Conservation (phyloP, 495 filamentous ascomycete species). For the Pseudoneurospora amorphoporcata region DNA sequence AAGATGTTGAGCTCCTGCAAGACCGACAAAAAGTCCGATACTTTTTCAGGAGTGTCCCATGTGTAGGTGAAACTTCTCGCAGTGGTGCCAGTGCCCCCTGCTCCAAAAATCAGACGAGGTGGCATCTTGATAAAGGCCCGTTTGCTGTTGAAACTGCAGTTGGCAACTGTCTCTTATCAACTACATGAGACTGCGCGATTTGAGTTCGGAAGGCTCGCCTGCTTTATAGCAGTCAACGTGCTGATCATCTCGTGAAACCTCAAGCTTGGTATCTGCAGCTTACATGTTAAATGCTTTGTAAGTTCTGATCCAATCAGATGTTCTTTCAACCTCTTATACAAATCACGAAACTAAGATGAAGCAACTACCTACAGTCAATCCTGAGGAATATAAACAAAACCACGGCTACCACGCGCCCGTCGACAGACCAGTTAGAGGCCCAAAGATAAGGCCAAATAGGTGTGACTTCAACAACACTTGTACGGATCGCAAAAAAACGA, state of each 20-base stretch:
- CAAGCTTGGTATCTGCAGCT: background rate
- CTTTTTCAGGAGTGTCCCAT: constrained; percentile 6
- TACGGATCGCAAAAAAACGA: background rate
- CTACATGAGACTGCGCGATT: background rate
- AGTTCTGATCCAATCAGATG: background rate
- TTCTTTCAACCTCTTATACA: background rate
- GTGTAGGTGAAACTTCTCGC: background rate
- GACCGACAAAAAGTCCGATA: constrained; percentile 1
- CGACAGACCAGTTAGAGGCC: background rate
- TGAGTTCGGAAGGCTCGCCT: background rate
- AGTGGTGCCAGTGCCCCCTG: constrained; percentile 2
- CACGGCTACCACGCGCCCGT: background rate
- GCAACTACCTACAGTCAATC: background rate
- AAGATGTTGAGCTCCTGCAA: constrained; percentile 1
- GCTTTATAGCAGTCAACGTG: background rate
- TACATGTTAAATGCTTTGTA: background rate
- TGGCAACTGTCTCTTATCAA: background rate
- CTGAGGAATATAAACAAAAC: background rate
- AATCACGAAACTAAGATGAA: background rate
- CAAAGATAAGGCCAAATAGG: background rate
- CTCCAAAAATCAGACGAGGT: constrained; percentile 5
- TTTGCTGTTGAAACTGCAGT: background rate
- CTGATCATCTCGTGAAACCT: background rate
- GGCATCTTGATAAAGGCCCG: background rate
- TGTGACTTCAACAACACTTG: background rate